Evolutionary conservation across 1,284 basidiomycete genomes (phyloP).

Genomic region (Cryptococcus jaspeensis): DNA sequence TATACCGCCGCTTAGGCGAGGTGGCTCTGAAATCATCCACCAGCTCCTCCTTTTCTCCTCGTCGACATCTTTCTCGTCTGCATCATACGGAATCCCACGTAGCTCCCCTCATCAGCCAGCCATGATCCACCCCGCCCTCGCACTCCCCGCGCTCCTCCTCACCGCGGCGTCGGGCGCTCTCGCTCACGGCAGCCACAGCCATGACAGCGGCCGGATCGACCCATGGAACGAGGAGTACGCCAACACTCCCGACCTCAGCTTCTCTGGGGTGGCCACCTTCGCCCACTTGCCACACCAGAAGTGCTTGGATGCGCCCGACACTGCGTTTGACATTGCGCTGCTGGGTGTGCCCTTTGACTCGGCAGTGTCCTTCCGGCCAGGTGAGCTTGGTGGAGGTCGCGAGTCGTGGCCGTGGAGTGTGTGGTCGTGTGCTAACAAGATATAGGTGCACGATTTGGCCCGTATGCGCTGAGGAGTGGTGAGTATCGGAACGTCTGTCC

Average conservation of each 20-base stretch:
- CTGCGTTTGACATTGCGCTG: constrained; percentile 51
- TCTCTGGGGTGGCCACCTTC: constrained; percentile 47
- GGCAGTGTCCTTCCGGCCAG: constrained; percentile 41
- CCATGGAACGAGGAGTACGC: constrained; percentile 37
- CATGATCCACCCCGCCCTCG: neutral
- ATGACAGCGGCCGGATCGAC: constrained; percentile 11
- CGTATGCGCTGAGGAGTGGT: constrained; percentile 44
- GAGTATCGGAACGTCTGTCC: constrained; percentile 4
- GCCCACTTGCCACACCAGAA: constrained; percentile 44
- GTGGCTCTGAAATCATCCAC: too few relatives aligned
- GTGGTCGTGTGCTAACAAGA: neutral
- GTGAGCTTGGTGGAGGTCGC: constrained; percentile 22
- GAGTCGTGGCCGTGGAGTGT: too few relatives aligned
- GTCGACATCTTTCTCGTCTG: too few relatives aligned
- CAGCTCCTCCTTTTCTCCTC: too few relatives aligned
- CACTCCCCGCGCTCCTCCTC: neutral
- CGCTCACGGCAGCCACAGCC: constrained; percentile 7
- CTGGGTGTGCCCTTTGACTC: constrained; percentile 49
- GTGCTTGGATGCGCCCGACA: constrained; percentile 44
- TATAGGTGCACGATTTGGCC: constrained; percentile 49
- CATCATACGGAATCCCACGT: too few relatives aligned
- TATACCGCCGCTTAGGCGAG: too few relatives aligned
- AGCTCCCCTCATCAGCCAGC: too few relatives aligned
- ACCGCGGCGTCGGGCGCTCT: neutral
- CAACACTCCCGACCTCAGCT: constrained; percentile 40